Evolutionary conservation across 2,329 filamentous ascomycete genomes (phyloP).

Genomic region (Escovopsis weberi): DNA sequence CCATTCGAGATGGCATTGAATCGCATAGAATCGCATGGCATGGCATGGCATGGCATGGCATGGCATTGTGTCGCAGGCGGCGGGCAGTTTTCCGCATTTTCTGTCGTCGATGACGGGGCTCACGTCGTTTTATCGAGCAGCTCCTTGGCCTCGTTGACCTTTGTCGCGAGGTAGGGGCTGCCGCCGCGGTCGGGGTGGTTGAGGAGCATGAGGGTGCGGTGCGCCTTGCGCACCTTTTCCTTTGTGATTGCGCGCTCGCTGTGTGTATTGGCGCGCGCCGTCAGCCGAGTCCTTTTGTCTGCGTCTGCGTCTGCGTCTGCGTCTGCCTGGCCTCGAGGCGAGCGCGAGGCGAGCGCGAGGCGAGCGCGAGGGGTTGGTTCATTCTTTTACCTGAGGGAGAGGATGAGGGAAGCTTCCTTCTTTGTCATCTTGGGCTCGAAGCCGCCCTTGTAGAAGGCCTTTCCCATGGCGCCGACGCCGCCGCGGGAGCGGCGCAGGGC

Average conservation of each 20-base stretch:
- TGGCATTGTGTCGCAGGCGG: too few relatives aligned
- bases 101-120: conserved; percentile 37
- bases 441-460: conserved; percentile 96
- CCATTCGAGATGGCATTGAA: too few relatives aligned
- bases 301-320: background rate
- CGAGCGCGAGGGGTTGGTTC: background rate
- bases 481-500: conserved; percentile 73
- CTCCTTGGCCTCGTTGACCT: conserved; percentile 97
- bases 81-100: too few relatives aligned
- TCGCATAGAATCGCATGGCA: too few relatives aligned
- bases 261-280: background rate
- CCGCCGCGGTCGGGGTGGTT: conserved; percentile 97
- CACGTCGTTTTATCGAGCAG: conserved; percentile 59
- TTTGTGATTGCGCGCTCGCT: conserved; percentile 82
- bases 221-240: conserved; percentile 89
- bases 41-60: too few relatives aligned
- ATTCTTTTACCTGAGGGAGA: conserved; percentile 63
- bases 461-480: conserved; percentile 65
- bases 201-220: conserved; percentile 87
- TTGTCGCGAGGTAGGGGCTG: conserved; percentile 89
- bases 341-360: background rate
- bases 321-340: too few relatives aligned
- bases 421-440: conserved; percentile 92
- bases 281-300: background rate
- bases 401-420: conserved; percentile 77